These are phyloP conservation scores for Caloboletus firmus DNA, from an alignment of 1,284 basidiomycete genomes.

Conservation along the genomic window DNA sequence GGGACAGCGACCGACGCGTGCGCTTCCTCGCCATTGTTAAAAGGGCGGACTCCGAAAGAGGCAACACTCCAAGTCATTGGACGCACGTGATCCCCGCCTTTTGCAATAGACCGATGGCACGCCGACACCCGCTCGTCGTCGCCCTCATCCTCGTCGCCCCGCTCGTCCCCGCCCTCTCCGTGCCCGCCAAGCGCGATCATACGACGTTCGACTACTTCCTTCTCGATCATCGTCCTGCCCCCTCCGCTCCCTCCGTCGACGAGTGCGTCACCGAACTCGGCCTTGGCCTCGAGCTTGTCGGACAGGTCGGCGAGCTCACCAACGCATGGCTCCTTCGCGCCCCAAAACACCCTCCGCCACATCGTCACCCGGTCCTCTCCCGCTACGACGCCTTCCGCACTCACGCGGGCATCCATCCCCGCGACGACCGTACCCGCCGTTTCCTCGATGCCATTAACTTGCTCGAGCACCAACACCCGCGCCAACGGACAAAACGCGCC, in stretches of 20 bases:
- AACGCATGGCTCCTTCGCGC: slow-evolving; percentile 86
- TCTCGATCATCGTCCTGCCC: slow-evolving; percentile 66
- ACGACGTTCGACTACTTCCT: slow-evolving; percentile 89
- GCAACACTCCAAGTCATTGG: not conserved
- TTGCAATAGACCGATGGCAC: slow-evolving; percentile 14
- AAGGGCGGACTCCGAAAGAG: not conserved
- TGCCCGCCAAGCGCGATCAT: slow-evolving; percentile 58
- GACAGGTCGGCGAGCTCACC: slow-evolving; percentile 81
- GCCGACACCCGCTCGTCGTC: slow-evolving; percentile 24
- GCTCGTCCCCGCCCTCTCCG: slow-evolving; percentile 29
- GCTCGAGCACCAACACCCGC: slow-evolving; percentile 58
- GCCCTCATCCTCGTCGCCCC: slow-evolving; percentile 34
- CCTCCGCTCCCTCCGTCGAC: slow-evolving; percentile 49
- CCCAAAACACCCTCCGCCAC: slow-evolving; percentile 39
- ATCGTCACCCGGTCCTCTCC: slow-evolving; percentile 50
- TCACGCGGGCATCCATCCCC: slow-evolving; percentile 32
- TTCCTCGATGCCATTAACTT: slow-evolving; percentile 57
- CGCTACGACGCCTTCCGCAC: slow-evolving; percentile 48
- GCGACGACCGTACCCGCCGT: slow-evolving; percentile 37
- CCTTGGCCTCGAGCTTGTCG: slow-evolving; percentile 84
- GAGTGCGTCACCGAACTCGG: slow-evolving; percentile 65
- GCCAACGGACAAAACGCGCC: slow-evolving; percentile 67
- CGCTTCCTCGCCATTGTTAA: slow-evolving; percentile 30
- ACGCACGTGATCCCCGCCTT: slow-evolving; percentile 26
- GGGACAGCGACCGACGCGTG: slow-evolving; percentile 28